Conservation (phyloP, 2,329 filamentous ascomycete genomes). For the Phaeosphaeria sp. region DNA sequence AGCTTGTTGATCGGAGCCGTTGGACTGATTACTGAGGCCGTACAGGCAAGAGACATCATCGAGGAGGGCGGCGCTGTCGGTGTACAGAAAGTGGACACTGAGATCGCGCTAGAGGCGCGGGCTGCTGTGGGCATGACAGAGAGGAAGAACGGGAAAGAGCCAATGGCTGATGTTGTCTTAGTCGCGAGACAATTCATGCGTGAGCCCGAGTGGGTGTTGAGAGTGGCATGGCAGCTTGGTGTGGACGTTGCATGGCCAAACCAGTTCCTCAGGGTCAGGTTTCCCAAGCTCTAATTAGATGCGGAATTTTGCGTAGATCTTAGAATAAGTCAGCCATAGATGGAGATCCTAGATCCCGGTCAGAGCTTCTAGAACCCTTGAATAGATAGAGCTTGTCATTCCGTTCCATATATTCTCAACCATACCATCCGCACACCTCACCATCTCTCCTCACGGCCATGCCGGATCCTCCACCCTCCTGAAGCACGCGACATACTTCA, state of each 20-base stretch:
- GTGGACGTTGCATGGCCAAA: constrained; percentile 57
- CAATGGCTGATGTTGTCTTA: constrained; percentile 58
- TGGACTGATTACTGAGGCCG: constrained; percentile 60
- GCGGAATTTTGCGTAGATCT: not conserved
- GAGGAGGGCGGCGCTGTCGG: constrained; percentile 34
- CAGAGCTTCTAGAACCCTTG: not conserved
- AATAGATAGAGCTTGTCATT: not conserved
- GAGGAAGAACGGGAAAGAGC: constrained; percentile 28
- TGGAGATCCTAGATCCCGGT: not conserved
- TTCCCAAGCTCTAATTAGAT: constrained; percentile 32
- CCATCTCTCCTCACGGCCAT: constrained; percentile 70
- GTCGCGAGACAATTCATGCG: constrained; percentile 62
- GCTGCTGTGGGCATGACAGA: constrained; percentile 46
- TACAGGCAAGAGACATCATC: constrained; percentile 57
- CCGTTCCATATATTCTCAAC: too few relatives aligned
- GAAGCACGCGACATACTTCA: constrained; percentile 91
- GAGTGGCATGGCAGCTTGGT: constrained; percentile 56
- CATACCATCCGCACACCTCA: too few relatives aligned
- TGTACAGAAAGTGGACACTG: constrained; percentile 25
- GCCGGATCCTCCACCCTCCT: constrained; percentile 78
- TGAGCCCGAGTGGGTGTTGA: constrained; percentile 62
- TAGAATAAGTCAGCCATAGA: not conserved
- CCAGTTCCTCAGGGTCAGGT: constrained; percentile 52
- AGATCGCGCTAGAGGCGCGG: constrained; percentile 39
- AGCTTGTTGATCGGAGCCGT: constrained; percentile 59